Evolutionary conservation across 2,329 filamentous ascomycete genomes (phyloP), one percentile per base, ranked within the genome.

Genomic region (Shiraia bambusicola): DNA sequence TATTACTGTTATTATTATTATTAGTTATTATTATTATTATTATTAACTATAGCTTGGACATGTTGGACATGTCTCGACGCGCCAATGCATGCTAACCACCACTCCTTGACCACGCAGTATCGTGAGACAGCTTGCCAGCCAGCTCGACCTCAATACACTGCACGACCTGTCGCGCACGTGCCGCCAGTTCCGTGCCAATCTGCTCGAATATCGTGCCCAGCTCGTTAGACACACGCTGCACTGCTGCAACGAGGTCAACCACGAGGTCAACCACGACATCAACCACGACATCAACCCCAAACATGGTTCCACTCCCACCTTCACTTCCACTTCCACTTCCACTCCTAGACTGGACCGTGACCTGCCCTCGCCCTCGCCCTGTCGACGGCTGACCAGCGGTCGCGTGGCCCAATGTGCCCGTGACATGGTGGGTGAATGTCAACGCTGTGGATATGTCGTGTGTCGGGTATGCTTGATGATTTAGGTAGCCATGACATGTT

Each of bases 401-500:
- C 92, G 88, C 68, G 77, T 87, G 19, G 84, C 87, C 4, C 78
- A 79, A 56, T 97, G 92, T 65, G 92, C 92, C 15, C 78, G 88
- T 47, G 92, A 96, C 67, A 80, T 95, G 80, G 92, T 97, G 4
- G 80, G 78, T 29, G 84, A 86, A 54, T 96, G 92, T 67, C 81
- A 88, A 40, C 80, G 84, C 49, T 97, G 92, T 66, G 80, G 79
- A 28, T 82, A 73, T 19, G 77, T 90, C 17, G 82, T 95, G 40
- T 97, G 92, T 69, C 81, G 92, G 70, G 90, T 94, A 78, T 66
- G 80, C n/a, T n/a, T n/a, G n/a, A n/a, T n/a, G n/a, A n/a, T n/a
- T n/a, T n/a, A n/a, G n/a, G n/a, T n/a, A n/a, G 69, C 22, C n/a
- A 13, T 15, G 27, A 35, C 15, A 11, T 30, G 4, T 7, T 11